Evolutionary conservation across 208 protist genomes (phyloP).

Genomic region (Wallacemonas sp.): DNA sequence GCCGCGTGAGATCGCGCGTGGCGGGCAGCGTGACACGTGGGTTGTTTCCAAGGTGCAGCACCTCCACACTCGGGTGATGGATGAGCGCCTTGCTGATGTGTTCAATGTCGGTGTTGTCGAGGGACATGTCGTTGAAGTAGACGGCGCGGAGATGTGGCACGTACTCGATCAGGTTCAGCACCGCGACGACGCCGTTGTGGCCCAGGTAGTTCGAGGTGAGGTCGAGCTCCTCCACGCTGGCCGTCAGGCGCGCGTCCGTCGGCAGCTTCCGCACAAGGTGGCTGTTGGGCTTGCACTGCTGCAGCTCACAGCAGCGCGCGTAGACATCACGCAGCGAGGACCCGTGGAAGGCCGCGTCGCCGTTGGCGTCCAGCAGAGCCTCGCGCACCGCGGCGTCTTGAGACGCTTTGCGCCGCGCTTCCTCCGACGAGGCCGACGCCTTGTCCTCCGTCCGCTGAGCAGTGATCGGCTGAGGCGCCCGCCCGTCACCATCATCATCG

Average conservation of each 20-base stretch:
- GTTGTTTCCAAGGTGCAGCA: constrained; percentile 80
- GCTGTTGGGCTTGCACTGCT: constrained; percentile 87
- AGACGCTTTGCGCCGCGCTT: not conserved
- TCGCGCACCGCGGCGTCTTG: constrained; percentile 29
- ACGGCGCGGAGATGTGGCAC: constrained; percentile 65
- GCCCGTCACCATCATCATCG: too few species aligned
- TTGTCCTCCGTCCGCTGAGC: too few species aligned
- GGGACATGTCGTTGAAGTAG: constrained; percentile 87
- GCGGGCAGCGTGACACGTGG: constrained; percentile 76
- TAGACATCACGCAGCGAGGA: constrained; percentile 83
- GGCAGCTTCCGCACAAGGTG: constrained; percentile 84
- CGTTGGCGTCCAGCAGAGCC: constrained; percentile 42
- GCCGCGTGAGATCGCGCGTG: constrained; percentile 66
- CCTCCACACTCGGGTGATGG: constrained; percentile 43
- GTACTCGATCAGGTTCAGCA: constrained; percentile 78
- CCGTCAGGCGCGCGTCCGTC: constrained; percentile 69
- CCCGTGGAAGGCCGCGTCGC: constrained; percentile 48
- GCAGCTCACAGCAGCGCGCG: constrained; percentile 75
- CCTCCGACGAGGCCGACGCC: constrained; percentile 5
- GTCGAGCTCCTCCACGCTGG: constrained; percentile 79
- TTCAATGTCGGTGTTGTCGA: constrained; percentile 83
- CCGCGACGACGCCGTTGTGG: constrained; percentile 79
- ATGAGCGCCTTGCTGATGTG: constrained; percentile 67
- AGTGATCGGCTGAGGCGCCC: too few species aligned
- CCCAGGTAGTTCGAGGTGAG: constrained; percentile 90